Conservation (phyloP, 352 stramenopile species). For the Phytophthora vignae region DNA sequence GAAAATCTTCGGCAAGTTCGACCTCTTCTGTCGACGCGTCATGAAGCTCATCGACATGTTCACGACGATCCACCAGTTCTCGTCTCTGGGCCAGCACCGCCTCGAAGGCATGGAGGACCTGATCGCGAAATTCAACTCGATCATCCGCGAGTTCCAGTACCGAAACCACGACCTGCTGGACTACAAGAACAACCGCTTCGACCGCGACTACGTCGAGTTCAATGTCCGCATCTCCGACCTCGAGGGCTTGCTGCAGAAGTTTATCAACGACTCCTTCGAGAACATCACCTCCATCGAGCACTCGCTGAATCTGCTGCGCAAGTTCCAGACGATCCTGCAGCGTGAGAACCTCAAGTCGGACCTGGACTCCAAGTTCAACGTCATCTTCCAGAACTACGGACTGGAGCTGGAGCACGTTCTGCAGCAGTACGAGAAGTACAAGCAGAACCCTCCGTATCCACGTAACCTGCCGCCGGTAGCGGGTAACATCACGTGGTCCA, state of each 20-base stretch:
- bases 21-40: constrained; percentile 97
- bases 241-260: constrained; percentile 97
- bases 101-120: constrained; percentile 93
- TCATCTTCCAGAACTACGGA: constrained; percentile 99
- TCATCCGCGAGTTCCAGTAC: constrained; percentile 98
- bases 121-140: constrained; percentile 95
- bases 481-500: constrained; percentile 98
- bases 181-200: constrained; percentile 99
- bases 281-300: constrained; percentile 99
- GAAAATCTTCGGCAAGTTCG: constrained; percentile 99
- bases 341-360: constrained; percentile 98
- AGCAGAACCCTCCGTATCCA: constrained; percentile 96
- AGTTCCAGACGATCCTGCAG: constrained; percentile 98
- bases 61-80: constrained; percentile 98
- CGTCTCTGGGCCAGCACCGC: constrained; percentile 92
- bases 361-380: constrained; percentile 98
- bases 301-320: constrained; percentile 96
- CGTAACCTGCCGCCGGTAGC: constrained; percentile 97
- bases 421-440: constrained; percentile 99
- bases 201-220: constrained; percentile 97
- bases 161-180: constrained; percentile 97
- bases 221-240: constrained; percentile 97
- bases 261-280: constrained; percentile 99
- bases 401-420: constrained; percentile 98
- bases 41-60: constrained; percentile 99